Conservation (phyloP, 2,329 filamentous ascomycete genomes). For the Clarireedia monteithiana region DNA sequence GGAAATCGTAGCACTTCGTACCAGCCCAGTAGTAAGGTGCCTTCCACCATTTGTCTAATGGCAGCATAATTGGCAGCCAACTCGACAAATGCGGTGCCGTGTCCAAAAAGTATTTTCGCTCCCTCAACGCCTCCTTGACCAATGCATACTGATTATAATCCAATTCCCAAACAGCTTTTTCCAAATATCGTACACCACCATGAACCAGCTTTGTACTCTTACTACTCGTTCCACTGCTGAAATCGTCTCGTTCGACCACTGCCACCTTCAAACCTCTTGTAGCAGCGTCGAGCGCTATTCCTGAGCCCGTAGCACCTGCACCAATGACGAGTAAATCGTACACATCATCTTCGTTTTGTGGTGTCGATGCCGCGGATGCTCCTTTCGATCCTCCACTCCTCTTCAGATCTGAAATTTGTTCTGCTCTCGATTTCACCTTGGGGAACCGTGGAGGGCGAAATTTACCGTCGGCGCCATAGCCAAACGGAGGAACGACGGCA, state of each 20-base stretch:
- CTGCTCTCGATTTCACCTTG: slow-evolving; percentile 38
- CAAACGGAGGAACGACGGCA: slow-evolving; percentile 61
- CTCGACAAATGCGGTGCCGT: slow-evolving; percentile 66
- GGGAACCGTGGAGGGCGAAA: slow-evolving; percentile 50
- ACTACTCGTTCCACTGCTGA: slow-evolving; percentile 64
- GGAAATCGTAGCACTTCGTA: slow-evolving; percentile 76
- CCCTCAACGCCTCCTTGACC: slow-evolving; percentile 64
- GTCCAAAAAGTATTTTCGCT: slow-evolving; percentile 67
- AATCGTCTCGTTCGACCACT: slow-evolving; percentile 65
- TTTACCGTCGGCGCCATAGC: slow-evolving; percentile 58
- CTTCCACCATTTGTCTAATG: slow-evolving; percentile 69
- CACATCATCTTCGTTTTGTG: slow-evolving; percentile 35
- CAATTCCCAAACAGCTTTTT: slow-evolving; percentile 69
- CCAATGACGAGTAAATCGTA: slow-evolving; percentile 67
- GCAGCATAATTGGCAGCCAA: slow-evolving; percentile 72
- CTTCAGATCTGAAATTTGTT: slow-evolving; percentile 44
- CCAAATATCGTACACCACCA: slow-evolving; percentile 65
- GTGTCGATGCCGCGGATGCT: slow-evolving; percentile 26
- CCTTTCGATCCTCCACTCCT: slow-evolving; percentile 40
- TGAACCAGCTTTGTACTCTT: slow-evolving; percentile 75
- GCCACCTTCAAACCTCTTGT: slow-evolving; percentile 66
- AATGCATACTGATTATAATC: slow-evolving; percentile 67
- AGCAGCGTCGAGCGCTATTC: slow-evolving; percentile 64
- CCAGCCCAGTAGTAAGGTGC: slow-evolving; percentile 70
- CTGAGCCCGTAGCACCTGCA: slow-evolving; percentile 62